Base-by-base conservation (phyloP, 495 filamentous ascomycete genomes). In the Rhypophila decipiens region DNA sequence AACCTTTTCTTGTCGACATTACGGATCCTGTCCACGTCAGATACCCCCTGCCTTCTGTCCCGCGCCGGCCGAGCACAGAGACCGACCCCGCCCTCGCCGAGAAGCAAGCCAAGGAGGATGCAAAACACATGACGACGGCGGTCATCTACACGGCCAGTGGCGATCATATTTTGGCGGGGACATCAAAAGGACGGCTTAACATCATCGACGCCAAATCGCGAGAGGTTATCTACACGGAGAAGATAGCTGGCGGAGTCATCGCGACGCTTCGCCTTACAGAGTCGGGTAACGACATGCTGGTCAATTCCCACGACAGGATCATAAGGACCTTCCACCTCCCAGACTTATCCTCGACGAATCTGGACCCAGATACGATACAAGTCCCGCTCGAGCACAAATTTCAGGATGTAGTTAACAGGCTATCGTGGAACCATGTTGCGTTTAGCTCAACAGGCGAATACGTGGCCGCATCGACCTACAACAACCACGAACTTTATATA, bases 401-500 rank as follows among this genome's bases (percentile, higher is more conserved):
- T 58, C 90, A 96, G 66, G 93, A 99, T 63, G 87, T 96, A 3
- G 91, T 99, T 17, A 96, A 97, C 59, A 80, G 85, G 22, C 74
- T 96, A 10, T 84, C 85, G 24, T 99, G 93, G 93, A 97, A 96
- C 59, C 87, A 96, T 60, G 89, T 94, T 24, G 82, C 90, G 0
- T 96, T 99, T 64, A 93, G 87, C 50, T 84, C 88, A 0, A 90
- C 86, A 0, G 91, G 93, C 27, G 93, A 97, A 62, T 90, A 90
- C 57, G 85, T 97, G 34, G 86, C 87, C 8, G 94, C 94, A 15
- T 90, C 86, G 20, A 96, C 93, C 1, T 94, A 85, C 64, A 96
- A 95, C 74, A 97, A 96, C 61, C 88, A 95, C 46, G 91, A 97
- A 60, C 86, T 99, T 50, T 97, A 97, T 66, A 88, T 99, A 38